Evolutionary conservation across 2,329 filamentous ascomycete genomes (phyloP), one percentile per base, ranked within the genome.

Genomic region (Bipolaris zeicola): DNA sequence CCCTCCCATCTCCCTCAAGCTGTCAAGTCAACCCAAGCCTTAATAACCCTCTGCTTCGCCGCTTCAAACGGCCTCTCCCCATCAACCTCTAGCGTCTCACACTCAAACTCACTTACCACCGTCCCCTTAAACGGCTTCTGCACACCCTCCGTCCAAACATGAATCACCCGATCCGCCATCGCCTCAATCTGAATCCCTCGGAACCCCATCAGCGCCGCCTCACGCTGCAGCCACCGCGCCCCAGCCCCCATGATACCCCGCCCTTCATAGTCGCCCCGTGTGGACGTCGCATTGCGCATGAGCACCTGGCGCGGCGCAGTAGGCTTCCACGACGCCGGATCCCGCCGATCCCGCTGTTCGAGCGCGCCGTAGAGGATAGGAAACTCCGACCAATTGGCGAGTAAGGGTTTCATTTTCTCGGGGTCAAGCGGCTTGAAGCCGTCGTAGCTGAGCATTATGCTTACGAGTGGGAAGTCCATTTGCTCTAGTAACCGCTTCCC

Each of bases 391-490:
- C 74, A 56, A 3, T 34, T 28, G 0, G 38, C 57, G 6, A 73
- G 39, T n/a, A 75, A 8, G 0, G 68, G 55, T 5, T 36, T 50
- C 63, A 75, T 63, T 36, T 67, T 61, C 3, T 52, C 48, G 43
- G 67, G 55, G 43, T 77, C 61, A 2, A 72, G 55, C 11, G 68
- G 52, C 24, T 72, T 42, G 45, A 63, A 52, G 10, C 54, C 58
- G 42, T 79, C 77, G 45, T 76, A 78, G 13, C 66, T 61, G 43
- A 78, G 24, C 5, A 73, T 75, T 16, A 78, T 65, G n/a, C 67
- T 69, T 10, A 77, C 72, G 18, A 78, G 64, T 1, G 77, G 75
- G 50, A 76, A 77, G 50, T 78, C 76, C 74, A 78, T 78, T 43
- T 71, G 67, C 47, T 68, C 50, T 20, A 72, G 37, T 43, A 76